Conservation (phyloP, 306 rosid genomes). For the Hippophae rhamnoides region DNA sequence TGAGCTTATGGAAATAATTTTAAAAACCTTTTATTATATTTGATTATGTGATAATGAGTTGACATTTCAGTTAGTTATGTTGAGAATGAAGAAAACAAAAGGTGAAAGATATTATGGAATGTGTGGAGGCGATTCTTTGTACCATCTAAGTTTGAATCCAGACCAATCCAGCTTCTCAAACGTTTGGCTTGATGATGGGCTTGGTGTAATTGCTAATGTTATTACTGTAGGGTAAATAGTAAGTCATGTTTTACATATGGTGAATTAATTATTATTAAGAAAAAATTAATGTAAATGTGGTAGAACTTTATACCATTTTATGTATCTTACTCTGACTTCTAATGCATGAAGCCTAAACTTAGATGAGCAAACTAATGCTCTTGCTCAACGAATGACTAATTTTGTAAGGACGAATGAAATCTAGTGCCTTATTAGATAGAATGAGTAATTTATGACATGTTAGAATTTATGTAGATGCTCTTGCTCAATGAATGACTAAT, state of each 20-base stretch:
- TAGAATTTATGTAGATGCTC: no score
- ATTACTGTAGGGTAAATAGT: slow-evolving; percentile 6
- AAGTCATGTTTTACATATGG: neutral
- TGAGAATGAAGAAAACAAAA: neutral
- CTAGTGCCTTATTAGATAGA: no score
- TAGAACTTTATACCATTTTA: no score
- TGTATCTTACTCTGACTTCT: no score
- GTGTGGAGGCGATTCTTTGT: neutral
- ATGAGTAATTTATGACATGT: no score
- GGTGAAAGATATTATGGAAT: neutral
- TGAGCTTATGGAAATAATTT: neutral
- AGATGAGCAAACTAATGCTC: no score
- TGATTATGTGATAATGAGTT: no score
- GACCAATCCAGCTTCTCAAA: slow-evolving; percentile 3
- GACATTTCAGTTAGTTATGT: slow-evolving; percentile 4
- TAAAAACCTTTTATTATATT: neutral
- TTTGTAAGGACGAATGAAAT: no score
- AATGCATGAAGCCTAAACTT: no score
- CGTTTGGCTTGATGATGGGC: slow-evolving; percentile 7
- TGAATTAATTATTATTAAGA: neutral
- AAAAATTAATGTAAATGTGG: neutral
- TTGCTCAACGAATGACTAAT: no score
- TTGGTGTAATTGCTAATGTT: neutral
- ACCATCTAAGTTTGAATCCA: neutral
- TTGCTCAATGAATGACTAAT: no score